A percentile compares a stretch with the other conserved stretches of the same genome.
These are phyloP conservation scores for Parathielavia appendiculata DNA, from an alignment of 495 filamentous ascomycete species.

Conservation along the genomic window DNA sequence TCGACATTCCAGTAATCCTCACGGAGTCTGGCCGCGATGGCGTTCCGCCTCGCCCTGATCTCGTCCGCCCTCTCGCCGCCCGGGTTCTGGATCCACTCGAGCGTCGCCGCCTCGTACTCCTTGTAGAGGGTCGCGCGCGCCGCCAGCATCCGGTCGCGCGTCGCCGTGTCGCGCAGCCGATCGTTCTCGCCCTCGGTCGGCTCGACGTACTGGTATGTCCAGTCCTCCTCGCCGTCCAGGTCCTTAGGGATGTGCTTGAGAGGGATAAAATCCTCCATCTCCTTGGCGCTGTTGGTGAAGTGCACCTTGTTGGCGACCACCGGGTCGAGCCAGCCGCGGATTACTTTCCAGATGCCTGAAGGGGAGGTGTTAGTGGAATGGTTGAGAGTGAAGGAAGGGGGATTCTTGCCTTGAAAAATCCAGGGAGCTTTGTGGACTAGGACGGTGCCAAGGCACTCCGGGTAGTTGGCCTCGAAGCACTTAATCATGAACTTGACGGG, in stretches of 20 bases:
- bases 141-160: conserved; percentile 54
- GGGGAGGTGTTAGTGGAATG: not conserved
- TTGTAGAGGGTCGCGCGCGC: conserved; percentile 58
- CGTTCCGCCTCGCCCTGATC: conserved; percentile 44
- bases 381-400: conserved; percentile 10
- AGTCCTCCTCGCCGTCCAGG: conserved; percentile 77
- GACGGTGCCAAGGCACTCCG: conserved; percentile 83
- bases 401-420: conserved; percentile 78
- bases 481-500: conserved; percentile 99
- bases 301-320: conserved; percentile 93
- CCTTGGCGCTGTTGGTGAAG: conserved; percentile 79
- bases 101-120: conserved; percentile 63
- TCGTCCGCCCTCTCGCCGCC: conserved; percentile 27
- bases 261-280: conserved; percentile 73
- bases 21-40: conserved; percentile 55
- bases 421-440: conserved; percentile 97
- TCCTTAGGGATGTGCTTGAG: conserved; percentile 67
- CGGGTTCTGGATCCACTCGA: conserved; percentile 58
- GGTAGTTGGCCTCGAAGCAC: conserved; percentile 98
- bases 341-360: conserved; percentile 76
- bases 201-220: conserved; percentile 75
- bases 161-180: conserved; percentile 60
- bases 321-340: conserved; percentile 93
- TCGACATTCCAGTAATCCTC: conserved; percentile 82
- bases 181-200: conserved; percentile 67